These are phyloP conservation scores for Gossypium mustelinum DNA, from an alignment of 345 rosid genomes.

Conservation along the genomic window DNA sequence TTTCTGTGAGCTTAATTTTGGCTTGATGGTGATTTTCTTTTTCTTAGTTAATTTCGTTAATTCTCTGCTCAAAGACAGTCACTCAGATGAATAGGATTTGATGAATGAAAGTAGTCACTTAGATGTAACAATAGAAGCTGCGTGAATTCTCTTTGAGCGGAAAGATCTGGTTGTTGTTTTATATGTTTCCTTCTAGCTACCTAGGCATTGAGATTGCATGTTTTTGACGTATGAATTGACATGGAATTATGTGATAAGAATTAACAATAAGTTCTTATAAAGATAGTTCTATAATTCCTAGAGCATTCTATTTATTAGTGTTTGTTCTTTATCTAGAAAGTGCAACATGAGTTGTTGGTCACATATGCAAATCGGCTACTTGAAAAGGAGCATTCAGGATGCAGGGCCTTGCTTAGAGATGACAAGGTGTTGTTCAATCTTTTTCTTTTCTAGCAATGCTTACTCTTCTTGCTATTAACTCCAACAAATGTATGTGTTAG, in stretches of 20 bases:
- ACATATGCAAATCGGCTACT: conserved; percentile 58
- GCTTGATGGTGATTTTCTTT: background rate
- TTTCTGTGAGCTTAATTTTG: background rate
- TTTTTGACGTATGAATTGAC: background rate
- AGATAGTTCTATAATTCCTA: background rate
- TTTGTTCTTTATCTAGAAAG: conserved; percentile 54
- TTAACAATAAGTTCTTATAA: background rate
- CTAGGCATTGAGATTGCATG: background rate
- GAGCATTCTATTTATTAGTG: conserved; percentile 4
- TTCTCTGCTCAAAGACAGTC: background rate
- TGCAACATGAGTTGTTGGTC: conserved; percentile 79
- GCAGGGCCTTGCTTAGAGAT: conserved; percentile 78
- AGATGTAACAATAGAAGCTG: background rate
- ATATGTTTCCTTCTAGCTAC: background rate
- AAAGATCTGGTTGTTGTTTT: background rate
- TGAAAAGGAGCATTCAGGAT: conserved; percentile 92
- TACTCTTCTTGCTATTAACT: background rate
- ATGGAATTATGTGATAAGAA: background rate
- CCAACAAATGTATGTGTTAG: background rate
- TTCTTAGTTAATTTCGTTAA: background rate
- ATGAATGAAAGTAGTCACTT: background rate
- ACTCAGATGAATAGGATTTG: background rate
- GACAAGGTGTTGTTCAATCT: conserved; percentile 55
- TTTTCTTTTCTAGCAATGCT: background rate
- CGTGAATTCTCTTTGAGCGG: background rate